Evolutionary conservation across 257 asterid genomes (phyloP).

Genomic region (Solanum tarapatanum): DNA sequence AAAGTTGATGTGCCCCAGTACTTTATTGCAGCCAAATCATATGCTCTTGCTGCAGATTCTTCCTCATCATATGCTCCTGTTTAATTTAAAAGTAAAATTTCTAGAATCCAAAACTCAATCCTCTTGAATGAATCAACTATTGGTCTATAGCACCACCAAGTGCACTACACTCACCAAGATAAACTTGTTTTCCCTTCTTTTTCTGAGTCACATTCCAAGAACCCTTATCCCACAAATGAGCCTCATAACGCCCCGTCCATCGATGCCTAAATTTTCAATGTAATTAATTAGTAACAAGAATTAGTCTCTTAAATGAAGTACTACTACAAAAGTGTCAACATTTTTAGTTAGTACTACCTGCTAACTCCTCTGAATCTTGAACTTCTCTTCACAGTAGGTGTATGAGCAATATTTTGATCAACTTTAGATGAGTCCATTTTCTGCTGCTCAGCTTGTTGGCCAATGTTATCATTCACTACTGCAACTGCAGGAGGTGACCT

Average conservation of each 20-base stretch:
- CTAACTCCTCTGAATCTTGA: conserved; percentile 84
- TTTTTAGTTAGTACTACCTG: conserved; percentile 31
- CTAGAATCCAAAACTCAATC: not conserved
- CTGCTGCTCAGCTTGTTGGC: not conserved
- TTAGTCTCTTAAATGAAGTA: not conserved
- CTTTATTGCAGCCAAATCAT: conserved; percentile 79
- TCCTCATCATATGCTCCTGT: conserved; percentile 80
- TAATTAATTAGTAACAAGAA: not conserved
- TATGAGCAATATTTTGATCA: conserved; percentile 13
- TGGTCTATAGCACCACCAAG: no score
- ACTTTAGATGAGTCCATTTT: conserved; percentile 12
- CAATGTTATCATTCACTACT: not conserved
- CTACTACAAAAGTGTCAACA: not conserved
- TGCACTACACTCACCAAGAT: conserved; percentile 52
- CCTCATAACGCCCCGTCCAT: conserved; percentile 81
- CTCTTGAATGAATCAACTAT: not conserved
- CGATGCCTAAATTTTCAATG: conserved; percentile 33
- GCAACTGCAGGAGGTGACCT: conserved; percentile 27
- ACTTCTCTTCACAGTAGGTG: conserved; percentile 43
- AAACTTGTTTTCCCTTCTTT: conserved; percentile 85
- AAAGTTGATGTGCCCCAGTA: conserved; percentile 72
- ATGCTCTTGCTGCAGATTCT: conserved; percentile 86
- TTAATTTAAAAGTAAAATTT: not conserved
- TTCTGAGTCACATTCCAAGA: conserved; percentile 79
- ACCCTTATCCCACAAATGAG: conserved; percentile 84